These are phyloP conservation scores for Oenanthe sinensis DNA, from an alignment of 129 eudicot species.

Conservation along the genomic window DNA sequence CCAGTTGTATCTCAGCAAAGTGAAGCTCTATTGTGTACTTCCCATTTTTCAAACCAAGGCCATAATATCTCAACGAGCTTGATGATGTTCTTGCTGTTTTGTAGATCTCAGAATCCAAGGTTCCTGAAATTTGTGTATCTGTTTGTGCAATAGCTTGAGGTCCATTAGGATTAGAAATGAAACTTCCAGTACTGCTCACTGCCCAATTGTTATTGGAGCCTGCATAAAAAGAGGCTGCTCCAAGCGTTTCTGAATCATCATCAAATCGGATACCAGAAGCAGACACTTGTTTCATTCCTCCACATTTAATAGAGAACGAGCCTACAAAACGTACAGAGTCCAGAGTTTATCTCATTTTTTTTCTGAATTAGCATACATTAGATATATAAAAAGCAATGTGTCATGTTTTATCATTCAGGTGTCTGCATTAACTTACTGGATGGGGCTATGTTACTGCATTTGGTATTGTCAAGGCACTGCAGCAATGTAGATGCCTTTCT, in stretches of 20 bases:
- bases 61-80: conserved; percentile 58
- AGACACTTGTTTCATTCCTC: conserved; percentile 45
- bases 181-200: conserved; percentile 57
- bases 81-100: conserved; percentile 63
- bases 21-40: conserved; percentile 50
- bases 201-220: conserved; percentile 43
- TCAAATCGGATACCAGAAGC: conserved; percentile 34
- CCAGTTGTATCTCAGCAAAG: conserved; percentile 74
- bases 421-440: conserved; percentile 30
- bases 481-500: conserved; percentile 48
- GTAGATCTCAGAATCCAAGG: conserved; percentile 63
- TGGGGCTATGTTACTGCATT: conserved; percentile 41
- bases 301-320: conserved; percentile 61
- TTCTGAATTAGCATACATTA: background rate
- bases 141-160: conserved; percentile 35
- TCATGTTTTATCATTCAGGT: background rate
- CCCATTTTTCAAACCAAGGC: conserved; percentile 55
- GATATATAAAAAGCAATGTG: background rate
- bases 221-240: conserved; percentile 54
- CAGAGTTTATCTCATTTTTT: background rate
- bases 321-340: conserved; percentile 22
- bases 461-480: conserved; percentile 38
- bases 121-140: conserved; percentile 47
- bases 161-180: conserved; percentile 59
- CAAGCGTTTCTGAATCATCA: conserved; percentile 55